A percentile compares a stretch with the other conserved stretches of the same genome.
phyloP scores from a whole-genome alignment of 2,329 filamentous ascomycete genomes.

The Fusarium bulbicola region DNA sequence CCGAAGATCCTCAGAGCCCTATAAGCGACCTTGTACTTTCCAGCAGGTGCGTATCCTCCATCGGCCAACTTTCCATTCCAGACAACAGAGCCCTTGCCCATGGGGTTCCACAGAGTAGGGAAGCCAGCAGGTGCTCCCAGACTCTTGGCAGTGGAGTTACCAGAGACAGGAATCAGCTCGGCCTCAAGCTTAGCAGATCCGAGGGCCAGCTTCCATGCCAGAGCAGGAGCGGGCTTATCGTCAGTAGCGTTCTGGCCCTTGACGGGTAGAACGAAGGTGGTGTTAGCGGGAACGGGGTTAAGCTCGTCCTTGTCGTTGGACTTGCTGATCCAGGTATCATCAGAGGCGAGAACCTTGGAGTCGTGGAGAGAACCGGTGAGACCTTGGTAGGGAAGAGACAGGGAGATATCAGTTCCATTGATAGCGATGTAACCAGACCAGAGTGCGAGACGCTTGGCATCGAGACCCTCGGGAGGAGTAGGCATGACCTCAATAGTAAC shows the following conservation, averaged over 20 bases:
- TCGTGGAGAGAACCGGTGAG: slow-evolving; percentile 49
- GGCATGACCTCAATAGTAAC: slow-evolving; percentile 57
- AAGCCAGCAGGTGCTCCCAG: slow-evolving; percentile 39
- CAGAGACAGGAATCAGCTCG: slow-evolving; percentile 53
- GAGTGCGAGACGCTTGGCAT: slow-evolving; percentile 49
- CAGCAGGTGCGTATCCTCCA: slow-evolving; percentile 58
- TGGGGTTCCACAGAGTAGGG: slow-evolving; percentile 48
- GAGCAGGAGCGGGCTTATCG: slow-evolving; percentile 47
- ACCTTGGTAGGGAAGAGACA: slow-evolving; percentile 55
- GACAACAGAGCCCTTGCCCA: slow-evolving; percentile 29
- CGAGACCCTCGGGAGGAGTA: slow-evolving; percentile 50
- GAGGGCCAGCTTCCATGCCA: slow-evolving; percentile 54
- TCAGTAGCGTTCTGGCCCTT: slow-evolving; percentile 45
- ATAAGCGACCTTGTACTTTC: slow-evolving; percentile 60
- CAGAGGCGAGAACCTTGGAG: slow-evolving; percentile 32
- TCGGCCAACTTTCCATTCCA: slow-evolving; percentile 60
- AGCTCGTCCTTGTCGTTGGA: slow-evolving; percentile 46
- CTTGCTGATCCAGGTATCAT: slow-evolving; percentile 43
- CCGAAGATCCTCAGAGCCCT: slow-evolving; percentile 62
- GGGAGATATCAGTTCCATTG: slow-evolving; percentile 48
- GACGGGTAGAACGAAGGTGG: slow-evolving; percentile 53
- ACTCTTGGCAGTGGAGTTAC: slow-evolving; percentile 12
- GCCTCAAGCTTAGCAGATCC: slow-evolving; percentile 55
- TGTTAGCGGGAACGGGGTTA: slow-evolving; percentile 45
- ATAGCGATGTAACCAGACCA: slow-evolving; percentile 55